Base-by-base conservation (phyloP, 2,329 filamentous ascomycete species). In the Trichophyton benhamiae region DNA sequence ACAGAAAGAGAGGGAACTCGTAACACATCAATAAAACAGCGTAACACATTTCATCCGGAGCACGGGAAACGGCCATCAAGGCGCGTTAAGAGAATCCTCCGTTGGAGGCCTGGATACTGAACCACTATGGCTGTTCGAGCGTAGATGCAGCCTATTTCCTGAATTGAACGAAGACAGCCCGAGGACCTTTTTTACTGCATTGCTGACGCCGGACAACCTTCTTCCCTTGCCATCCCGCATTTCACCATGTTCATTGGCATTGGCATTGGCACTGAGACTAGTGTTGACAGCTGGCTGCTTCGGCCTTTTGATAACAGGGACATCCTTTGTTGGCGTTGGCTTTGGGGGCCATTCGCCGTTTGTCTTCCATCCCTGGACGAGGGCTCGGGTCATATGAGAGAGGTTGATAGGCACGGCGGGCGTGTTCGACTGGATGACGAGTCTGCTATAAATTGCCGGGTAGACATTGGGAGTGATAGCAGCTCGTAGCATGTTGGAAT, bases 311-410 rank as follows among this genome's bases (percentile, higher is more conserved):
- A 62, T 33, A 20, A 63, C 53, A 25, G 62, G 64, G 3, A 67
- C 63, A 44, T 68, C 64, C 20, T 63, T 63, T 4, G 78, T 67
- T 55, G 80, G 69, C 17, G 76, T 76, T 0, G 79, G 72, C 66
- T 83, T 83, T 0, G 88, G 89, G 3, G 92, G 91, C 92, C 92
- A 97, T 73, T 96, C 89, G 15, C 91, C 91, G 68, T 94, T 89
- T 46, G 89, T 82, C 73, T 95, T 95, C 92, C 92, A 96, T 49
- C 92, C 92, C 30, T 87, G 81, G 0, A 97, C 91, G 66, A 92
- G 88, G 11, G 89, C 84, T 8, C 84, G 82, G 22, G 89, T 84
- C 77, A 96, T 86, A 67, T 95, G 89, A 33, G 81, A 77, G 0
- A 97, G 82, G 67, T 96, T 96, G 69, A 96, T 87, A 2, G 92